Evolutionary conservation across 1,284 basidiomycete species (phyloP).

Genomic region (Tilletia caries): DNA sequence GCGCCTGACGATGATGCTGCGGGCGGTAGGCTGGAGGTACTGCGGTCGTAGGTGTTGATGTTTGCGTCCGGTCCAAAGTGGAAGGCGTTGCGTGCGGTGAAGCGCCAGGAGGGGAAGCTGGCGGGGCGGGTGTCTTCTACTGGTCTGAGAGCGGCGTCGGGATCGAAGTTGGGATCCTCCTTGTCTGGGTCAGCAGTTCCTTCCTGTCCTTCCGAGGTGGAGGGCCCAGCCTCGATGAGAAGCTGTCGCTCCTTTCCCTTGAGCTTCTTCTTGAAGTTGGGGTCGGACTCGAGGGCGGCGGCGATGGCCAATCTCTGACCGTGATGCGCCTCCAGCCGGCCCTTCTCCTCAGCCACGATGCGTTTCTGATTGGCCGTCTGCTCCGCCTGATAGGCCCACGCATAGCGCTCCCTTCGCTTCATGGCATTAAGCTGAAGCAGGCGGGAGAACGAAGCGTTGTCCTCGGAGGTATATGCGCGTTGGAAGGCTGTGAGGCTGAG

Average conservation of each 20-base stretch:
- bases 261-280: neutral
- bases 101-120: constrained; percentile 24
- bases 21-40: neutral
- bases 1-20: neutral
- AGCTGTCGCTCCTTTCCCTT: constrained; percentile 8
- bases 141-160: constrained; percentile 20
- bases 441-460: constrained; percentile 48
- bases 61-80: constrained; percentile 41
- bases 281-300: neutral
- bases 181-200: neutral
- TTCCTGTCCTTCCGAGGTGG: neutral
- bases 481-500: constrained; percentile 42
- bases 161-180: constrained; percentile 16
- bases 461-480: constrained; percentile 45
- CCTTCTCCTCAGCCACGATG: neutral
- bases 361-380: constrained; percentile 22
- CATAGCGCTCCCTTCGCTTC: constrained; percentile 29
- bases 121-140: neutral
- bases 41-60: constrained; percentile 12
- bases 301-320: constrained; percentile 29
- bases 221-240: constrained; percentile 2
- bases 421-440: constrained; percentile 35
- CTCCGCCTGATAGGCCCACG: constrained; percentile 40
- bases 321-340: constrained; percentile 18
- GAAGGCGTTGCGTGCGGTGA: constrained; percentile 38